Conservation (phyloP, 768 basidiomycete genomes). For the Chalciporus piperatus region DNA sequence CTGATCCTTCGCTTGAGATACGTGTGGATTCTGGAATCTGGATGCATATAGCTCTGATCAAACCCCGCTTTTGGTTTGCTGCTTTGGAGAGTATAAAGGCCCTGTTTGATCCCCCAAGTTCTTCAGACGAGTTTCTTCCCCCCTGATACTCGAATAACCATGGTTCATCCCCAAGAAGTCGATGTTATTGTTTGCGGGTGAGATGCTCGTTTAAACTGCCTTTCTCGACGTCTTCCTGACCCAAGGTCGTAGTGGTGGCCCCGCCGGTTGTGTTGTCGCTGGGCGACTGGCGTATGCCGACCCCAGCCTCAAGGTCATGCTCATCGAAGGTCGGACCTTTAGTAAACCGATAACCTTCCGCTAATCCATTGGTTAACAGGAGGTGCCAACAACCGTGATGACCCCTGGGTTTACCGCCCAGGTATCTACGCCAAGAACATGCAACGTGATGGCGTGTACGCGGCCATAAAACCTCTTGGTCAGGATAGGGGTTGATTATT, state of each 20-base stretch:
- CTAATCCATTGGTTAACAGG: slow-evolving; percentile 31
- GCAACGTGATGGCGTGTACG: slow-evolving; percentile 66
- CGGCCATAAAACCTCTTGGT: background rate
- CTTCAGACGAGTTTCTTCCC: background rate
- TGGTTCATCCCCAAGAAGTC: slow-evolving; percentile 65
- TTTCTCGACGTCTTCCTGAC: slow-evolving; percentile 6
- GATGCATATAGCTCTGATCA: too few species aligned
- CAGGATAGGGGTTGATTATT: background rate
- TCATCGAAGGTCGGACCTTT: slow-evolving; percentile 55
- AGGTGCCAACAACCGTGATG: slow-evolving; percentile 69
- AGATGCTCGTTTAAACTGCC: slow-evolving; percentile 1
- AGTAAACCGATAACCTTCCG: background rate
- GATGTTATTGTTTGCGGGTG: slow-evolving; percentile 66
- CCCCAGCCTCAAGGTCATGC: slow-evolving; percentile 70
- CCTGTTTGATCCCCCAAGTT: background rate
- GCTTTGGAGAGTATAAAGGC: slow-evolving; percentile 13
- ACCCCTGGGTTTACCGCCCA: slow-evolving; percentile 72
- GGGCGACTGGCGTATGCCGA: slow-evolving; percentile 70
- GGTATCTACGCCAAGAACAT: slow-evolving; percentile 72
- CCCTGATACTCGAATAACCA: slow-evolving; percentile 13
- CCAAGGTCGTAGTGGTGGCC: slow-evolving; percentile 46
- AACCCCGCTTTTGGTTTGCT: slow-evolving; percentile 4
- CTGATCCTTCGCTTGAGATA: slow-evolving; percentile 10
- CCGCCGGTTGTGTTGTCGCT: slow-evolving; percentile 65
- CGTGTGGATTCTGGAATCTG: background rate